Evolutionary conservation across 345 rosid genomes (phyloP), one percentile per base, ranked within the genome.

Genomic region (Gossypium rotundifolium): DNA sequence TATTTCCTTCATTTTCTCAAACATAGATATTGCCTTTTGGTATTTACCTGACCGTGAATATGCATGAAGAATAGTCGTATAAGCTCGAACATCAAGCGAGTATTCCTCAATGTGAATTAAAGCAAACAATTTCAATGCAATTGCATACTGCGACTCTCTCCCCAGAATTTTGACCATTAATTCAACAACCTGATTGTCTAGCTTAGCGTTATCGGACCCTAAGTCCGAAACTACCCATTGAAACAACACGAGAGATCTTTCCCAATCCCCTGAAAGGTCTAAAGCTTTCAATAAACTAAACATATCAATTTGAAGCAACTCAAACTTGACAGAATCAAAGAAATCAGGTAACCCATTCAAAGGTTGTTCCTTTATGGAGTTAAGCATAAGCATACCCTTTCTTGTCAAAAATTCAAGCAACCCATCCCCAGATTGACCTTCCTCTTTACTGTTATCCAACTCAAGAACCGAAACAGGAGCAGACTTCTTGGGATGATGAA

Each of bases 91-190:
- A 84, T 92, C 97, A 0, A 91, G 84, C 2, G 62, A 64, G 71
- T 87, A 88, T 0, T 88, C 88, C 49, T 87, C 83, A 4, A 92
- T 75, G 20, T 88, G 87, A 82, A 94, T 84, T 74, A 33, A 42
- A 77, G 89, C 98, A 62, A 92, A 88, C 82, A 94, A 78, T 81
- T 85, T 90, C 60, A 89, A 83, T 40, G 92, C 97, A 81, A 85
- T 63, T 23, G 53, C 53, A 40, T 72, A 48, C 40, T 89, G 97
- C 2, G 94, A 88, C 46, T 94, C 93, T 79, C 91, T 90, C 61
- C 96, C 97, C 33, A 94, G 80, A 78, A 92, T 89, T 69, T 89
- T 87, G 63, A 83, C 91, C 70, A 90, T 78, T 11, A 87, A 73
- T 40, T 89, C 93, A 48, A 94, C 79, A 25, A 83, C 83, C 69